Base-by-base conservation (phyloP, 768 basidiomycete species). In the Termitomyces sp. region DNA sequence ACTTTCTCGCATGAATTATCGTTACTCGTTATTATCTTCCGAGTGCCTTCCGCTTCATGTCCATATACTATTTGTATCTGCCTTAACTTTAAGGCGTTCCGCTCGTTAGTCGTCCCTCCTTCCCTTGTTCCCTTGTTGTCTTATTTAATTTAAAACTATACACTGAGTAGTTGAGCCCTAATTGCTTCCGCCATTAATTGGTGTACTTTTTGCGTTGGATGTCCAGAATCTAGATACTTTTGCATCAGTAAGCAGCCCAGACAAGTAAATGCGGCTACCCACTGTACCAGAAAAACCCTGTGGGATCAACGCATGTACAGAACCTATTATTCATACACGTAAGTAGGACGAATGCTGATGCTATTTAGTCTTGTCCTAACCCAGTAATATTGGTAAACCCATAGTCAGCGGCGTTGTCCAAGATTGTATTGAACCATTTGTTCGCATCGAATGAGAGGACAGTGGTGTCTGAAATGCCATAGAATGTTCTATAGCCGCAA, bases 401-500 rank as follows among this genome's bases (percentile, higher is more conserved):
- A 59, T 67, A 78, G 11, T 61, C 23, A 23, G 42, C 54, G 2
- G 76, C 70, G 42, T 72, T 58, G 56, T 80, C 76, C 20, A 83
- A 68, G 7, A 81, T 62, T 11, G 42, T 54, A 60, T 74, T 76
- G 69, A 81, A 82, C 75, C 76, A 79, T 15, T 69, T 55, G 61
- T 82, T 69, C 20, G 80, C 75, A 62, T 82, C 80, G 60, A 83
- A 83, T 5, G 71, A 70, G 57, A 81, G 64, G 15, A 78, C 70
- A 29, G 64, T 70, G 6, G 73, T 66, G 54, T 69, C 74, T 73
- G 32, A 7, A 57, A 40, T 53, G 42, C 5, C 33, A 25, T 12
- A 36, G n/a, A n/a, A n/a, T n/a, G n/a, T n/a, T n/a, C n/a, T 29
- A 29, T 49, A 22, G 11, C n/a, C 25, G 12, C 6, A n/a, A 5